These are phyloP conservation scores for Capsella rubella DNA, from an alignment of 441 rosid genomes.

Conservation along the genomic window DNA sequence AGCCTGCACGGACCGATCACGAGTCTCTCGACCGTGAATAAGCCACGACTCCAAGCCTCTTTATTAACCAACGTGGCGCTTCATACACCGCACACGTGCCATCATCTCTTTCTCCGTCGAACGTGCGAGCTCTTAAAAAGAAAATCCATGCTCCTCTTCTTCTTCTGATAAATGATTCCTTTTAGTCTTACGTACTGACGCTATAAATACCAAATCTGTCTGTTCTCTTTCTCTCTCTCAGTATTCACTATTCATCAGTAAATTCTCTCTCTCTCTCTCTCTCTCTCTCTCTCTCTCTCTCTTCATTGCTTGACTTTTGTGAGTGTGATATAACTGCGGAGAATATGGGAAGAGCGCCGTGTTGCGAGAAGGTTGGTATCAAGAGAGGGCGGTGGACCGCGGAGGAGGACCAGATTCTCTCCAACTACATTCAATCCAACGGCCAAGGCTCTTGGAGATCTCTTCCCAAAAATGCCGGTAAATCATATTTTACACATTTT, in stretches of 20 bases:
- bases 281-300: conserved; percentile 1
- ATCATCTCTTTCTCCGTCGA: conserved; percentile 9
- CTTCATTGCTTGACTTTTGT: conserved; percentile 5
- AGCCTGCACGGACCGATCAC: conserved; percentile 48
- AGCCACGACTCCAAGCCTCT: conserved; percentile 66
- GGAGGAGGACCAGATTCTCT: conserved; percentile 74
- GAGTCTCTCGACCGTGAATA: conserved; percentile 58
- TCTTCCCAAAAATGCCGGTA: conserved; percentile 90
- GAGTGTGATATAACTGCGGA: neutral
- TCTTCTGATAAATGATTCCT: too few species aligned
- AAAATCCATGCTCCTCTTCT: too few species aligned
- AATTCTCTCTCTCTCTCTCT: neutral
- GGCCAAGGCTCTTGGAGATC: conserved; percentile 96
- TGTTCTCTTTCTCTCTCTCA: neutral
- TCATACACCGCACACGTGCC: conserved; percentile 44
- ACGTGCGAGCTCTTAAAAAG: neutral
- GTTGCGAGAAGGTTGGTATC: conserved; percentile 86
- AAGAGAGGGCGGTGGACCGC: conserved; percentile 90
- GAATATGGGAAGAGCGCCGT: conserved; percentile 89
- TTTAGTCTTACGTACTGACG: too few species aligned
- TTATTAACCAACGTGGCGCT: conserved; percentile 51
- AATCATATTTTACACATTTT: neutral
- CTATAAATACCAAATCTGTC: neutral
- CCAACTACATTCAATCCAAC: conserved; percentile 64
- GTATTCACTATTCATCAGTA: conserved; percentile 14